Percentiles rank a stretch among this genome's conserved stretches.
phyloP scores from a whole-genome alignment of 768 basidiomycete genomes.

The Mycena capillaripes region DNA sequence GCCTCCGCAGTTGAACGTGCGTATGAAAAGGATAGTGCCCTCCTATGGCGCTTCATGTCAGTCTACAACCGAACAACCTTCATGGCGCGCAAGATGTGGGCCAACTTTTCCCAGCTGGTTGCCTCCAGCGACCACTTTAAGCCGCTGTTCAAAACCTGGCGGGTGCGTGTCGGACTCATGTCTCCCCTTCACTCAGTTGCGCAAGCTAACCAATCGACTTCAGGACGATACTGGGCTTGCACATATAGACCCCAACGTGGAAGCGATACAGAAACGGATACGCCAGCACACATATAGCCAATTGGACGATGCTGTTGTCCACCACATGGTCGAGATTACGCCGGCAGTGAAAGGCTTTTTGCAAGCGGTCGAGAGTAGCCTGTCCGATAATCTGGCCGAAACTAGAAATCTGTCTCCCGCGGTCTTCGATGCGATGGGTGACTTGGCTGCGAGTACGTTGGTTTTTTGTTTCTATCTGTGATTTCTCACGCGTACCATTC shows the following conservation, averaged over 20 bases:
- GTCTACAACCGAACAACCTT: background rate
- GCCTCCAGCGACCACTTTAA: constrained; percentile 17
- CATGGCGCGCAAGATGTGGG: constrained; percentile 19
- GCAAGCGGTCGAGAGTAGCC: background rate
- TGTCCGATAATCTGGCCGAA: constrained; percentile 4
- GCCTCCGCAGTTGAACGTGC: constrained; percentile 31
- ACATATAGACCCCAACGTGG: constrained; percentile 15
- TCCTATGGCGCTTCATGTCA: constrained; percentile 28
- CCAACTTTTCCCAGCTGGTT: constrained; percentile 16
- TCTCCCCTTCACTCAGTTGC: background rate
- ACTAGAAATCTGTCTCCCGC: constrained; percentile 20
- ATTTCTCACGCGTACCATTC: background rate
- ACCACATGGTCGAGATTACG: background rate
- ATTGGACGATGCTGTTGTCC: background rate
- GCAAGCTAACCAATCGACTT: background rate
- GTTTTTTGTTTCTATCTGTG: background rate
- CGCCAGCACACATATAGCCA: background rate
- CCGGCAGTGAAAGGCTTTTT: background rate
- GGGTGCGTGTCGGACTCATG: constrained; percentile 18
- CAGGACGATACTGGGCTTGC: constrained; percentile 18
- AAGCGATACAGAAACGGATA: constrained; percentile 3
- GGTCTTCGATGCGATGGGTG: constrained; percentile 29
- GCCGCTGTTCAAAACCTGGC: constrained; percentile 15
- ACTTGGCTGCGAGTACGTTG: constrained; percentile 21
- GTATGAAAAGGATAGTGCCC: constrained; percentile 16